Evolutionary conservation across 495 filamentous ascomycete genomes (phyloP), one percentile per base, ranked within the genome.

Genomic region (Parathielavia hyrcaniae): DNA sequence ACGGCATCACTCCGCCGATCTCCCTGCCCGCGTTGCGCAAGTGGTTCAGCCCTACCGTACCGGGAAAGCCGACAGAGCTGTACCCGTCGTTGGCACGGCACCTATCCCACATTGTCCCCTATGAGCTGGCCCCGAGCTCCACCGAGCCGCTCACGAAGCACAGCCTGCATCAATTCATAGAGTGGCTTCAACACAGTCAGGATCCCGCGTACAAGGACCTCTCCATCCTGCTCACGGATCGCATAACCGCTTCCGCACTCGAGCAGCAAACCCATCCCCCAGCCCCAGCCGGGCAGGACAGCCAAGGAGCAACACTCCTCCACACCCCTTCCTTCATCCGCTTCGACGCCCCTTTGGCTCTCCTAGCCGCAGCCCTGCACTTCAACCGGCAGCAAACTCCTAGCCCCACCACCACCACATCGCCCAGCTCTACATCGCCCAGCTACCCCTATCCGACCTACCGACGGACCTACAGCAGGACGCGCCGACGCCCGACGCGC

Each of bases 381-480:
- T 75, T 68, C 63, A 76, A 74, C 61, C 12, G 8, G 0, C 16
- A 26, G 12, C 30, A 43, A 5, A 30, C 20, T 1, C n/a, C 26
- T 7, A 16, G 9, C 32, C 22, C 47, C 5, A 22, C n/a, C 10
- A 4, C n/a, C n/a, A 40, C 12, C 53, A 20, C n/a, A 20, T 75
- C 2, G 64, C 54, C 13, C 60, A 69, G 23, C 64, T 96, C 7
- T 97, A 97, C 68, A 83, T 98, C 22, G 91, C 93, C 0, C 93
- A 98, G 75, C 84, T 83, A 13, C 73, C 86, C 12, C 75, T 97
- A 11, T 62, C 76, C 9, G 76, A 83, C 46, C 67, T 95, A 1
- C 90, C 93, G 1, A 50, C 66, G 1, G 49, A 65, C 1, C 67
- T 96, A 6, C 78, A 73, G 45, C 70, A 73, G 2, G 90, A 93